Evolutionary conservation across 441 rosid species (phyloP).

Genomic region (Syzygium malaccense): DNA sequence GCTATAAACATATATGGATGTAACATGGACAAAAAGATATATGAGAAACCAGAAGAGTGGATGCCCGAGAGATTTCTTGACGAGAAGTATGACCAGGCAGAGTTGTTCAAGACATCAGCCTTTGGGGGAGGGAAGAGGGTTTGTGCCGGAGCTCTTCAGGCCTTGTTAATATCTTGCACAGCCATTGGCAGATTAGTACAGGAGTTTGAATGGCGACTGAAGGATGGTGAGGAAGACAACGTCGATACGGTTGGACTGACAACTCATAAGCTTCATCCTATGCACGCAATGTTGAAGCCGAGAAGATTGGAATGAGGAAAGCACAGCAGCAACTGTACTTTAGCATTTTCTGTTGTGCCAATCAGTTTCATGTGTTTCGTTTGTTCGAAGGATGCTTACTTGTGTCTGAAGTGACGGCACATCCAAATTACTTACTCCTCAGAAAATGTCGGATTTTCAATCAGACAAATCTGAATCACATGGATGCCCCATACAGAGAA

Average conservation of each 20-base stretch:
- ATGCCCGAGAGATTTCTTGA: slow-evolving; percentile 66
- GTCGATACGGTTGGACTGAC: slow-evolving; percentile 60
- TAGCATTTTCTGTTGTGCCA: not conserved
- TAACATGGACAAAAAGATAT: slow-evolving; percentile 72
- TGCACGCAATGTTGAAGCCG: slow-evolving; percentile 44
- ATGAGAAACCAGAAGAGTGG: slow-evolving; percentile 69
- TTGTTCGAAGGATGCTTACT: not conserved
- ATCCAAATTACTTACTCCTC: not conserved
- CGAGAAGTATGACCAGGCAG: slow-evolving; percentile 38
- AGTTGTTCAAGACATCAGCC: slow-evolving; percentile 83
- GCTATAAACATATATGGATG: slow-evolving; percentile 86
- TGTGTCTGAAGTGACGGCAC: not conserved
- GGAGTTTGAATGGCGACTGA: slow-evolving; percentile 66
- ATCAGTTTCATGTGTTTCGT: not conserved
- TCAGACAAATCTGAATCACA: not conserved
- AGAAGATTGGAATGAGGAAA: slow-evolving; percentile 19
- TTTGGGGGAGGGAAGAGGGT: slow-evolving; percentile 75
- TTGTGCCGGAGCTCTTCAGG: slow-evolving; percentile 81
- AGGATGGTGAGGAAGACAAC: slow-evolving; percentile 56
- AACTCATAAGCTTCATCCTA: slow-evolving; percentile 65
- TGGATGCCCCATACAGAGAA: not conserved
- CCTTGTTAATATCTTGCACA: slow-evolving; percentile 42
- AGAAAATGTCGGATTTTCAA: not conserved
- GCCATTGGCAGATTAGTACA: slow-evolving; percentile 69
- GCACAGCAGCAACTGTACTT: not conserved